Evolutionary conservation across 2,329 filamentous ascomycete genomes (phyloP), one percentile per base, ranked within the genome.

Genomic region (Talaromyces sp.): DNA sequence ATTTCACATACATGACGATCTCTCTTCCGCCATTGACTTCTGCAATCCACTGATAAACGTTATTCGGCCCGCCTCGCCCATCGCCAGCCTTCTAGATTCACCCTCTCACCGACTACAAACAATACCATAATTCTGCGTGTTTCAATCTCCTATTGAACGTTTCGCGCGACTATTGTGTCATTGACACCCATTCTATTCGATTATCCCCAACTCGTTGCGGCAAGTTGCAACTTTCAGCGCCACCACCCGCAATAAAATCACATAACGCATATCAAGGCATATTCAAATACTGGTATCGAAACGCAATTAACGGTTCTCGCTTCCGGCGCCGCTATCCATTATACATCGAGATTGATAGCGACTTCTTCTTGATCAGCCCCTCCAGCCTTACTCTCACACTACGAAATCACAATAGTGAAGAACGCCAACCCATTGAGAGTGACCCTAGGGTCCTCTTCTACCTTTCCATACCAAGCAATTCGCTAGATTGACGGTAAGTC

Each of bases 381-480:
- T n/a, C 19, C 11, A 35, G 51, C 40, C 19, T 53, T 35, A 15
- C 36, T n/a, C 17, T 39, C 17, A 17, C 50, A 9, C 35, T 31
- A 48, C 31, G 21, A 13, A 22, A 39, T n/a, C 22, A 51, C 28
- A 25, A 46, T 25, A 41, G 39, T 43, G 46, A 51, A 36, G 31
- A 50, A 28, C 19, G 17, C 28, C 37, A 19, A 37, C 9, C 31
- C 9, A 5, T 22, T 25, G 48, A 60, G 58, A 60, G 58, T 43
- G 58, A 36, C 58, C 53, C 25, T 52, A 25, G 46, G 58, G 58
- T 60, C 58, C 53, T 60, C 58, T 57, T 60, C n/a, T 17, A 31
- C 46, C 39, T 36, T 33, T 25, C 10, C 10, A 31, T 19, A 54
- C 8, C 21, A 40, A 22, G n/a, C 5, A 10, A 11, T 28, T 7